A percentile compares a stretch with the other conserved stretches of the same genome.
phyloP scores from a whole-genome alignment of 441 rosid species.

The Manihot esculenta region DNA sequence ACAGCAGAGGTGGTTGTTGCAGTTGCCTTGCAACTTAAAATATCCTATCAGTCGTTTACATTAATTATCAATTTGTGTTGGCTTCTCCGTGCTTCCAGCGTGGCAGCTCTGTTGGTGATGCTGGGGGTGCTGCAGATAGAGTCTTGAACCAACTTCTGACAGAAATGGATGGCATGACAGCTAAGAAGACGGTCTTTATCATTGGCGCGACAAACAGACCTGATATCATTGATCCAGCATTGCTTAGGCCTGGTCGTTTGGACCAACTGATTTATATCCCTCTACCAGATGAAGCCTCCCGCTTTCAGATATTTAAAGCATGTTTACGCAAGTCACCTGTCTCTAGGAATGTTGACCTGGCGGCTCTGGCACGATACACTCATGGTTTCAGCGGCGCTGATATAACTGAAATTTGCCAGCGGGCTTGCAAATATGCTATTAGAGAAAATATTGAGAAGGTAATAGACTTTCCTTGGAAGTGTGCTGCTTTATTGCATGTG shows the following conservation, averaged over 20 bases:
- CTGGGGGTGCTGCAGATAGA: constrained; percentile 65
- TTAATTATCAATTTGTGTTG: not conserved
- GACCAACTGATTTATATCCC: constrained; percentile 63
- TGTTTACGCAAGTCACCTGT: constrained; percentile 58
- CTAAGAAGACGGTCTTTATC: constrained; percentile 58
- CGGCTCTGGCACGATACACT: constrained; percentile 47
- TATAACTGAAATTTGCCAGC: constrained; percentile 68
- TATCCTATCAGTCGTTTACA: no score
- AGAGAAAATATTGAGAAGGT: constrained; percentile 66
- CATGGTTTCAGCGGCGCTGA: constrained; percentile 68
- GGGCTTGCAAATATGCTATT: constrained; percentile 62
- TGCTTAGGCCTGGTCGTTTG: constrained; percentile 56
- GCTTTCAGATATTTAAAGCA: constrained; percentile 50
- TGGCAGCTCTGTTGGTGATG: constrained; percentile 58
- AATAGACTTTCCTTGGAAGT: not conserved
- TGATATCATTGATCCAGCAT: constrained; percentile 61
- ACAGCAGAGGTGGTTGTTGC: no score
- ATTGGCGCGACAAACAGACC: constrained; percentile 65
- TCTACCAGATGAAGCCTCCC: constrained; percentile 58
- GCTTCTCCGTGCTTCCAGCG: constrained; percentile 32
- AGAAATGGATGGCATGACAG: constrained; percentile 73
- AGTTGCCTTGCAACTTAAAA: no score
- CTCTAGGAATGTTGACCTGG: constrained; percentile 48
- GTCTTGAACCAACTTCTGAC: constrained; percentile 62
- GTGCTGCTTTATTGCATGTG: no score